Percentiles rank a stretch among this genome's conserved stretches.
Evolutionary conservation across 1,284 basidiomycete genomes (phyloP).

Genomic region (Malassezia caprae): DNA sequence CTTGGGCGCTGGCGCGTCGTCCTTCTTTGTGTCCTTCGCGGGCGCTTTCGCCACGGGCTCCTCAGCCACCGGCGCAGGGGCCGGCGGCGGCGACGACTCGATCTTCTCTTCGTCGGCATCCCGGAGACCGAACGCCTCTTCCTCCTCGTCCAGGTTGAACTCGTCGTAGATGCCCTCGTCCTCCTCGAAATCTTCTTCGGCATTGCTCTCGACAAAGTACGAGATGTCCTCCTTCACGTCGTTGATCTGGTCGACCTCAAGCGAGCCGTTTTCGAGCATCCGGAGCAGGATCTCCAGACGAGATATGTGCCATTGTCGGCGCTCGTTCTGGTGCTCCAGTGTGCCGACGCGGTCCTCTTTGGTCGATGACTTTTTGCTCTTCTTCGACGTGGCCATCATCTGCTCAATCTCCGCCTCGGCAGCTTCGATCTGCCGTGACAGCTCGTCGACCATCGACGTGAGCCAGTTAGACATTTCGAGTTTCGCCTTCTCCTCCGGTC

Average conservation of each 20-base stretch:
- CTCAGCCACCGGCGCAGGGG: not conserved
- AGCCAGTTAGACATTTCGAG: slow-evolving; percentile 63
- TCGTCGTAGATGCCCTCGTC: slow-evolving; percentile 98
- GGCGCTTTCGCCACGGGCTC: slow-evolving; percentile 2
- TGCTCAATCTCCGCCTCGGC: slow-evolving; percentile 91
- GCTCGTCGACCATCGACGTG: slow-evolving; percentile 63
- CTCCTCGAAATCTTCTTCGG: slow-evolving; percentile 92
- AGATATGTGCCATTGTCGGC: slow-evolving; percentile 87
- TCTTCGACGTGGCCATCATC: slow-evolving; percentile 63
- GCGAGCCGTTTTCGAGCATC: slow-evolving; percentile 83
- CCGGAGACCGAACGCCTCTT: slow-evolving; percentile 53
- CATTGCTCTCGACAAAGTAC: slow-evolving; percentile 94
- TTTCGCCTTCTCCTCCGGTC: slow-evolving; percentile 94
- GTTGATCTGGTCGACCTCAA: slow-evolving; percentile 70
- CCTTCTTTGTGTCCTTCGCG: slow-evolving; percentile 17
- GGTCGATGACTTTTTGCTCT: slow-evolving; percentile 61
- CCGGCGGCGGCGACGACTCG: not conserved
- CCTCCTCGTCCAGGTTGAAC: slow-evolving; percentile 84
- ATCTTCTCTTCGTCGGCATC: slow-evolving; percentile 57
- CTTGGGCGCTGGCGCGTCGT: slow-evolving; percentile 17
- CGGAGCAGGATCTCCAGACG: slow-evolving; percentile 87
- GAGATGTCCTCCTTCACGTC: slow-evolving; percentile 85
- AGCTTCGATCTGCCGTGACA: slow-evolving; percentile 82
- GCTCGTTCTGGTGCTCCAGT: slow-evolving; percentile 81
- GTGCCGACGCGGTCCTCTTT: slow-evolving; percentile 65